A percentile compares a stretch with the other conserved stretches of the same genome.
Evolutionary conservation across 768 basidiomycete genomes (phyloP).

Genomic region (Agaricus blazei): DNA sequence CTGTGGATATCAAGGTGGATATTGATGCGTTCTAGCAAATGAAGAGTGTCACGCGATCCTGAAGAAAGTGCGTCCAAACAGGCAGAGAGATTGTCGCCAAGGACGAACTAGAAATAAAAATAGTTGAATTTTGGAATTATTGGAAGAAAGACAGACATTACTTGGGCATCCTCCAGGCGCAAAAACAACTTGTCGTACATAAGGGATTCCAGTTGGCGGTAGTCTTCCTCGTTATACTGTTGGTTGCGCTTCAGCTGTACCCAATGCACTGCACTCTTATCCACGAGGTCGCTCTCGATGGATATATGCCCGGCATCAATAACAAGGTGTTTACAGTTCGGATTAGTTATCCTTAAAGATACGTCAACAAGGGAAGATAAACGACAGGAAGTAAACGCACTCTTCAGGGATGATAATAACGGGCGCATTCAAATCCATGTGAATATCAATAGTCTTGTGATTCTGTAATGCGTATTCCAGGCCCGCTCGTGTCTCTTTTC

Average conservation of each 20-base stretch:
- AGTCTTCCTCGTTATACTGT: conserved; percentile 85
- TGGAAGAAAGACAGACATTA: conserved; percentile 38
- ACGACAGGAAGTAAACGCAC: conserved; percentile 33
- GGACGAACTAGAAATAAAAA: conserved; percentile 58
- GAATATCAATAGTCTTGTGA: conserved; percentile 95
- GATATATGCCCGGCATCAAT: conserved; percentile 97
- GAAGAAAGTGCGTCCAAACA: conserved; percentile 77
- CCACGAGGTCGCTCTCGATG: conserved; percentile 84
- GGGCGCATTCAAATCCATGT: conserved; percentile 94
- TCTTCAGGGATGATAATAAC: conserved; percentile 96
- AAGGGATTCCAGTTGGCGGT: conserved; percentile 75
- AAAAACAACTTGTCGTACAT: conserved; percentile 94
- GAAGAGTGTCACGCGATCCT: conserved; percentile 54
- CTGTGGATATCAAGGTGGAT: conserved; percentile 87
- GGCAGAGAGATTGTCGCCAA: conserved; percentile 77
- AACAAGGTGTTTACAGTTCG: conserved; percentile 79
- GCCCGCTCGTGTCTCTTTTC: conserved; percentile 91
- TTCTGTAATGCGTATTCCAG: conserved; percentile 89
- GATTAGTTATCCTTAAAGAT: conserved; percentile 59
- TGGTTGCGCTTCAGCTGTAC: conserved; percentile 81
- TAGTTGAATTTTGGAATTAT: background rate
- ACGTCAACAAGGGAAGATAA: conserved; percentile 1
- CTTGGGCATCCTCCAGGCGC: conserved; percentile 86
- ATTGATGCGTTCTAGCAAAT: conserved; percentile 89
- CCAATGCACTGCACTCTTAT: conserved; percentile 72